phyloP scores from a whole-genome alignment of 2,329 filamentous ascomycete species.

The Pseudopithomyces maydicus region DNA sequence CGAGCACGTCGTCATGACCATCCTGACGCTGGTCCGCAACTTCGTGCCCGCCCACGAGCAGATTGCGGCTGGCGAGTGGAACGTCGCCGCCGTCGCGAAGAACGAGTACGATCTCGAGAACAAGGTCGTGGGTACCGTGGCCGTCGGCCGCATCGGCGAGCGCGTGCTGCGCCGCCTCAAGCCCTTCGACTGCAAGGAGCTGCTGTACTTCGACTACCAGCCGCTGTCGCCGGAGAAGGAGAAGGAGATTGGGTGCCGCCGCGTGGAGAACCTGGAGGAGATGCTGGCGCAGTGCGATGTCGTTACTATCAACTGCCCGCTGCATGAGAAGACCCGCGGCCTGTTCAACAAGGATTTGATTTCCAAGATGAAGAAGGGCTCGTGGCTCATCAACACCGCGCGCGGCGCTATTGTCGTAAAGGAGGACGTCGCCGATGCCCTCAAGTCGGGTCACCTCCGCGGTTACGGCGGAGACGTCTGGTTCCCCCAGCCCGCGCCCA shows the following conservation, averaged over 20 bases:
- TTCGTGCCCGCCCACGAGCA: conserved; percentile 97
- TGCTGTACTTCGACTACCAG: conserved; percentile 99
- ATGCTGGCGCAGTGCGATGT: conserved; percentile 93
- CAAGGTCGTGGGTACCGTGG: conserved; percentile 98
- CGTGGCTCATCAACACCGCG: conserved; percentile 98
- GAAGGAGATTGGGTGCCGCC: conserved; percentile 92
- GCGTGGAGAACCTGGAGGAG: conserved; percentile 89
- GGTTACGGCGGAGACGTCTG: conserved; percentile 90
- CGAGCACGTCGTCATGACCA: conserved; percentile 99
- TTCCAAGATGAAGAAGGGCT: conserved; percentile 97
- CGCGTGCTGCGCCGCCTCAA: conserved; percentile 95
- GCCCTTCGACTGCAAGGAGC: conserved; percentile 99
- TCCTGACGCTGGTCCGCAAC: conserved; percentile 94
- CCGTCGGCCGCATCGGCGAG: conserved; percentile 96
- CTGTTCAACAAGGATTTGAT: conserved; percentile 99
- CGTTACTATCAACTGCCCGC: conserved; percentile 98
- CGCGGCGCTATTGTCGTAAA: conserved; percentile 99
- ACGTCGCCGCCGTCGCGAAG: conserved; percentile 95
- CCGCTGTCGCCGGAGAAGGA: conserved; percentile 83
- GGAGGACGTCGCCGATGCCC: conserved; percentile 93
- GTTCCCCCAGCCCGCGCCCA: conserved; percentile 96
- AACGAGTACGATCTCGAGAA: conserved; percentile 96
- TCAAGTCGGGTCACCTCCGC: conserved; percentile 88
- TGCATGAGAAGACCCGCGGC: conserved; percentile 96
- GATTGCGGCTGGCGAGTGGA: conserved; percentile 87